These are phyloP conservation scores for Hypoxylon lienhwacheense DNA, from an alignment of 495 filamentous ascomycete species.

Conservation along the genomic window DNA sequence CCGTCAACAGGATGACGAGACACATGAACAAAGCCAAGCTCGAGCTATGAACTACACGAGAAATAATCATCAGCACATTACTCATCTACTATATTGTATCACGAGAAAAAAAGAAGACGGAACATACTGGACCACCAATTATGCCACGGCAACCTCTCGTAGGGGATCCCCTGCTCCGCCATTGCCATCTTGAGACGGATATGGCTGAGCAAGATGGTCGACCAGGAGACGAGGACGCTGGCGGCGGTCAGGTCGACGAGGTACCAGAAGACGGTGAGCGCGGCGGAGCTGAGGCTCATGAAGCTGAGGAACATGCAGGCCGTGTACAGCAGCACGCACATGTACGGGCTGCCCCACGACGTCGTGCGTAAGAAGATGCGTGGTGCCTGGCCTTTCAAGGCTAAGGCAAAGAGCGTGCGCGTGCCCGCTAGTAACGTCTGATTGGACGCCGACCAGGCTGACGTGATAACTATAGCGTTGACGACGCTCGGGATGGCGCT, in stretches of 20 bases:
- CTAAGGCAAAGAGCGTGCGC: constrained; percentile 63
- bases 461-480: constrained; percentile 70
- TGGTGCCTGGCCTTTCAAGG: constrained; percentile 61
- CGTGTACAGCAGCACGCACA: constrained; percentile 56
- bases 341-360: constrained; percentile 63
- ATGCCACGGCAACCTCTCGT: constrained; percentile 47
- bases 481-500: constrained; percentile 63
- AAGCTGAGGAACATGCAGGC: constrained; percentile 61
- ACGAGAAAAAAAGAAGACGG: neutral
- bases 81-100: neutral
- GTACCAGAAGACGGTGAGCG: constrained; percentile 64
- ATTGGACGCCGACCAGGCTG: constrained; percentile 70
- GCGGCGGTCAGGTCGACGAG: constrained; percentile 59
- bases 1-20: constrained; percentile 51
- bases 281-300: constrained; percentile 59
- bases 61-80: constrained; percentile 8
- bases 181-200: constrained; percentile 49
- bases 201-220: constrained; percentile 50
- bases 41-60: constrained; percentile 38
- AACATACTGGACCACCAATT: constrained; percentile 45
- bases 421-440: constrained; percentile 64
- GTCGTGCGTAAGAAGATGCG: constrained; percentile 60
- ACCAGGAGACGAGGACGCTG: constrained; percentile 60
- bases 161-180: constrained; percentile 46
- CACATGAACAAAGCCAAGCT: constrained; percentile 48